These are phyloP conservation scores for Protomyces arabidopsidicola DNA, from an alignment of 1,139 yeast genomes.

Conservation along the genomic window DNA sequence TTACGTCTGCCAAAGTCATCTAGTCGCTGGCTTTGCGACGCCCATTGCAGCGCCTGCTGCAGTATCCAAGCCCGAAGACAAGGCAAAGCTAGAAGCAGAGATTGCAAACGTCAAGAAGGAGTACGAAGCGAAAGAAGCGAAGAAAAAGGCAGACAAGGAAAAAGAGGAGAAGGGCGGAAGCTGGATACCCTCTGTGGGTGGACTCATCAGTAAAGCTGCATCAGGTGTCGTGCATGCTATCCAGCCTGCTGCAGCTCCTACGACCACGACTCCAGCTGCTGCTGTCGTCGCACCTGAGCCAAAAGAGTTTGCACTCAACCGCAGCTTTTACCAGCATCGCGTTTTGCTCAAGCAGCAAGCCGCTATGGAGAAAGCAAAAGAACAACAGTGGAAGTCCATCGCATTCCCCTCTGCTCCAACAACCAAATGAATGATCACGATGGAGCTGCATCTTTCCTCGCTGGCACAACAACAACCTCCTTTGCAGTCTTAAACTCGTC, in stretches of 20 bases:
- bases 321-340: constrained; percentile 53
- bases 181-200: neutral
- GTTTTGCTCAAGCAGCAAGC: constrained; percentile 46
- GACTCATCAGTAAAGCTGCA: neutral
- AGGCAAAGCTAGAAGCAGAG: constrained; percentile 44
- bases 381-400: constrained; percentile 26
- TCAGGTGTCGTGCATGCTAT: constrained; percentile 11
- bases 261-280: neutral
- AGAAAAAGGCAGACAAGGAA: constrained; percentile 33
- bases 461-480: constrained; percentile 8
- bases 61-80: constrained; percentile 42
- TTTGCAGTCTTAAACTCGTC: constrained; percentile 49
- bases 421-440: neutral
- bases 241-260: constrained; percentile 32
- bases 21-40: constrained; percentile 61
- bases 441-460: neutral
- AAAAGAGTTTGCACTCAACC: constrained; percentile 50
- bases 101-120: constrained; percentile 37
- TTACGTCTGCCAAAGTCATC: constrained; percentile 62
- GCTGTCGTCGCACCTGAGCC: constrained; percentile 37
- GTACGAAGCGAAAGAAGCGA: constrained; percentile 37
- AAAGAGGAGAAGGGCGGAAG: constrained; percentile 32
- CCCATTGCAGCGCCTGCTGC: constrained; percentile 51
- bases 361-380: constrained; percentile 39
- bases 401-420: constrained; percentile 1